Evolutionary conservation across 345 rosid species (phyloP).

Genomic region (Corymbia maculata): DNA sequence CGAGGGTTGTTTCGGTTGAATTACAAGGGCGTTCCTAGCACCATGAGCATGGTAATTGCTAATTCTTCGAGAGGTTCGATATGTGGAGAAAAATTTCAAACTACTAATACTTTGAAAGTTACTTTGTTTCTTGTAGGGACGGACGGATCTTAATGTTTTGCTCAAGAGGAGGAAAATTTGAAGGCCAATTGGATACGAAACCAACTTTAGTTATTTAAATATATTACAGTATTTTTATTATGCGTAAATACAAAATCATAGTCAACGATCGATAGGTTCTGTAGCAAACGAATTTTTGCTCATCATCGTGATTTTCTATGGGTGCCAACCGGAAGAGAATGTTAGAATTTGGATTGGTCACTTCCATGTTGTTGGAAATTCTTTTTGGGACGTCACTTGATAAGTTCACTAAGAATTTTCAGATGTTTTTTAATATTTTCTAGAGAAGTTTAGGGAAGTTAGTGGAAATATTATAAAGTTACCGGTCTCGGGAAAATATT

Average conservation of each 20-base stretch:
- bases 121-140: neutral
- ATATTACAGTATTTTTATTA: neutral
- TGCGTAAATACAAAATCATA: neutral
- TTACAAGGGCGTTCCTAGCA: neutral
- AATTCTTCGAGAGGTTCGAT: neutral
- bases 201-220: neutral
- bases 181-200: neutral
- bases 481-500: neutral
- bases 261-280: neutral
- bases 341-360: neutral
- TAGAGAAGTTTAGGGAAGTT: neutral
- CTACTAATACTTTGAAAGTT: neutral
- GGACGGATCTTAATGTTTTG: neutral
- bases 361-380: neutral
- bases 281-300: neutral
- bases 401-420: rapidly evolving
- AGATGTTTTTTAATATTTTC: neutral
- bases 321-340: neutral
- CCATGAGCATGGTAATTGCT: neutral
- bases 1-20: neutral
- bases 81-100: too few species aligned
- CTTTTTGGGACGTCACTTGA: neutral
- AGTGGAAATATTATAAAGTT: neutral
- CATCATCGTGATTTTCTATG: neutral
- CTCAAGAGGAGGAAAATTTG: neutral